A percentile compares a stretch with the other conserved stretches of the same genome.
phyloP scores from a whole-genome alignment of 192 early-diverging fungal genomes.

The Coemansia sp. region DNA sequence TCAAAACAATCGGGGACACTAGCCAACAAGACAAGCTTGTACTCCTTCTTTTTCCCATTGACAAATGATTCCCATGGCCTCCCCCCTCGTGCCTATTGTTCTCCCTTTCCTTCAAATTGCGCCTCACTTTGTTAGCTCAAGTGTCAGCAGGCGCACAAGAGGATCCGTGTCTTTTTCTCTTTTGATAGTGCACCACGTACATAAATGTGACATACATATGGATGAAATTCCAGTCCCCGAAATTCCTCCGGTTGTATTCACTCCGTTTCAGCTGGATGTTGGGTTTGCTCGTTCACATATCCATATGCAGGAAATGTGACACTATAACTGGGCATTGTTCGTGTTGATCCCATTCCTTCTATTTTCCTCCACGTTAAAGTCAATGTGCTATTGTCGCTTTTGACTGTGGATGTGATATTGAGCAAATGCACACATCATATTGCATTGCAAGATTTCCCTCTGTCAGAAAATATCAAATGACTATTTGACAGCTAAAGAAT shows the following conservation, averaged over 20 bases:
- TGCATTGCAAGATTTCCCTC: not conserved
- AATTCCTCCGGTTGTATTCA: not conserved
- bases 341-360: not conserved
- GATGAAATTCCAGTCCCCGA: not conserved
- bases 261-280: not conserved
- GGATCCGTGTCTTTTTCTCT: not conserved
- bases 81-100: not conserved
- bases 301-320: conserved; percentile 1
- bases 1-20: not conserved
- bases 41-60: not conserved
- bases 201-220: conserved; percentile 4
- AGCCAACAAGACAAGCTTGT: not conserved
- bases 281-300: not conserved
- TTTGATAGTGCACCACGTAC: not conserved
- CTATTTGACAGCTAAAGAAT: not conserved
- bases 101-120: not conserved
- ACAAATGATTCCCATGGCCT: conserved; percentile 7
- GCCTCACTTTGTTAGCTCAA: not conserved
- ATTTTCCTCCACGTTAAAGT: not conserved
- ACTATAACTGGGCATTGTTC: conserved; percentile 5
- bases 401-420: not conserved
- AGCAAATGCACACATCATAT: conserved; percentile 1
- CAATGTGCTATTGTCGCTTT: not conserved
- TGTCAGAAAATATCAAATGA: conserved; percentile 4
- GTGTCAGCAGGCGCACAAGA: not conserved